Evolutionary conservation across 805 yeast genomes (phyloP), one percentile per base, ranked within the genome.

Genomic region (Pichia pseudocactophila): DNA sequence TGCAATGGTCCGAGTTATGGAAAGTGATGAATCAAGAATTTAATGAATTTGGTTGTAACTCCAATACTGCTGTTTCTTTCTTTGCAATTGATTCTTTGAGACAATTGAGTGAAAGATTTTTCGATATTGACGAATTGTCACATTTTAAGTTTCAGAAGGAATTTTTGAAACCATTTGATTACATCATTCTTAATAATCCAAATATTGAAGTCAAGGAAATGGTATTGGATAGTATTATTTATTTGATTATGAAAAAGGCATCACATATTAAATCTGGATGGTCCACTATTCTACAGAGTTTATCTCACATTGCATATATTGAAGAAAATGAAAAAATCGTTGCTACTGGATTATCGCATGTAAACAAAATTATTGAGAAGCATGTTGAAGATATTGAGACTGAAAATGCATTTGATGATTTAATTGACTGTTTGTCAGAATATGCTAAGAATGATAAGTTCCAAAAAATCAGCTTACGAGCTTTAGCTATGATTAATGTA

Each of bases 1-100:
- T 92, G 47, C 96, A 94, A 63, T 92, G 98, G 97, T 78, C 95
- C 6, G 90, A 86, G 42, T 70, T 92, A 45, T 92, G 99, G 99
- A 76, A 83, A 13, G 82, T 85, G 9, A 84, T 92, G 84, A 96
- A 95, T 13, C 84, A 76, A 44, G 84, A 85, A 34, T 92, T 92
- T 65, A 85, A 86, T 50, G 74, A 70, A 37, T 89, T 88, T 49
- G 95, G 95, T 3, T 80, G 94, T 45, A 83, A 85, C 57, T 63
- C 76, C 32, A 90, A 89, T 55, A 65, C 72, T 26, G 78, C 79
- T 1, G 82, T 92, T 47, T 88, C 83, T 2, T 78, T 83, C 53
- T 89, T 92, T 64, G 97, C 98, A 0, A 68, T 94, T 42, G 97
- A 92, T 58, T 89, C 97, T 0, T 71, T 92, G 51, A 77, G 97